Conservation (phyloP, 139 green algal genomes). For the Coccomyxa sp. region DNA sequence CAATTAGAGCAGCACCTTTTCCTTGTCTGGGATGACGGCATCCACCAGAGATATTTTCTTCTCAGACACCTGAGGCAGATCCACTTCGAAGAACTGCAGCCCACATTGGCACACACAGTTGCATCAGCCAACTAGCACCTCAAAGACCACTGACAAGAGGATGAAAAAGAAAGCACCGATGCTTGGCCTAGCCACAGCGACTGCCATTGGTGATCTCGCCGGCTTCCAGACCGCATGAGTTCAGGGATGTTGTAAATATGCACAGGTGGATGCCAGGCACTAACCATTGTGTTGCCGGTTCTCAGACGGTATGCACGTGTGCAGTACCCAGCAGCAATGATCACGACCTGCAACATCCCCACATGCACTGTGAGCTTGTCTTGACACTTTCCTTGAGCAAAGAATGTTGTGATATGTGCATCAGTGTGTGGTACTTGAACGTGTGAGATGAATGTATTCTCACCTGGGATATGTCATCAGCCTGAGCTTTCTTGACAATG, state of each 20-base stretch:
- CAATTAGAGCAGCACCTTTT: slow-evolving; percentile 5
- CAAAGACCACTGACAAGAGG: too few relatives aligned
- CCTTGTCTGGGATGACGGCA: slow-evolving; percentile 25
- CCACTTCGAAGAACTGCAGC: slow-evolving; percentile 51
- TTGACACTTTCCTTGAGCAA: too few relatives aligned
- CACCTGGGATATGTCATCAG: slow-evolving; percentile 52
- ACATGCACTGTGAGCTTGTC: too few relatives aligned
- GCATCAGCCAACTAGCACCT: too few relatives aligned
- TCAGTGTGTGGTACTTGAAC: too few relatives aligned
- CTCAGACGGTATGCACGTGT: slow-evolving; percentile 59
- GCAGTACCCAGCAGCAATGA: slow-evolving; percentile 65
- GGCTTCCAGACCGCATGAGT: too few relatives aligned
- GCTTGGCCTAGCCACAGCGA: too few relatives aligned
- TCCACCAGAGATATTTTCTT: slow-evolving; percentile 52
- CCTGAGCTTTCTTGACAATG: slow-evolving; percentile 35
- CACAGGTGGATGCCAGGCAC: neutral
- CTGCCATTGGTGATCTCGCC: too few relatives aligned
- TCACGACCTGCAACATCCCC: slow-evolving; percentile 57
- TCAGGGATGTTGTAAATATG: neutral
- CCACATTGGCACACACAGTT: neutral
- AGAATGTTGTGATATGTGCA: too few relatives aligned
- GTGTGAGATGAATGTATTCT: neutral
- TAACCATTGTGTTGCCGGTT: neutral
- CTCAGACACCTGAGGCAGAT: slow-evolving; percentile 52
- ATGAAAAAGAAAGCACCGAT: too few relatives aligned